Conservation (phyloP, 2,329 filamentous ascomycete genomes). For the Curvularia spicifera region DNA sequence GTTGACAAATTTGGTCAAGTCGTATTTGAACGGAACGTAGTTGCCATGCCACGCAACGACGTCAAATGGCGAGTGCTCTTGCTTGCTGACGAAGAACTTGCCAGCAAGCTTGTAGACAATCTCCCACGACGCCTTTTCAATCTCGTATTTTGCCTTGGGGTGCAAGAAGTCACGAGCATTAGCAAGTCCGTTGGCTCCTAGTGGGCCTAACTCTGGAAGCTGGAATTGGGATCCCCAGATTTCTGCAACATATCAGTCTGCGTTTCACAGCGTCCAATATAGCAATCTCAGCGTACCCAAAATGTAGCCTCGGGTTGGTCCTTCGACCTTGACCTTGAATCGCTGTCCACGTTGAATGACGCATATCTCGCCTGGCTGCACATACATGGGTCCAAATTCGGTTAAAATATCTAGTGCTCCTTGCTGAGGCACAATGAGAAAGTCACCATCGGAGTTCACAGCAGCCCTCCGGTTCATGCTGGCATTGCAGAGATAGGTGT, state of each 20-base stretch:
- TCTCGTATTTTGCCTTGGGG: slow-evolving; percentile 70
- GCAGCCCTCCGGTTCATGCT: slow-evolving; percentile 52
- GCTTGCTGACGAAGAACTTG: slow-evolving; percentile 67
- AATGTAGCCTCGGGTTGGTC: slow-evolving; percentile 73
- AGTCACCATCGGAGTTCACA: slow-evolving; percentile 72
- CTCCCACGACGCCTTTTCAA: slow-evolving; percentile 53
- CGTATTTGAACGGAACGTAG: slow-evolving; percentile 79
- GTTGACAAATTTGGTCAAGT: slow-evolving; percentile 76
- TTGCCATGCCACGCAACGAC: slow-evolving; percentile 82
- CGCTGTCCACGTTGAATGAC: slow-evolving; percentile 77
- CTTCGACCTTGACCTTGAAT: slow-evolving; percentile 72
- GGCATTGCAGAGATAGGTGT: slow-evolving; percentile 45
- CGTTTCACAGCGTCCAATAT: background rate
- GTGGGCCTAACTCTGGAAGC: slow-evolving; percentile 48
- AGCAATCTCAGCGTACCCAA: slow-evolving; percentile 53
- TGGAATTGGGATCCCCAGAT: slow-evolving; percentile 51
- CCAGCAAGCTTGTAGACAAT: slow-evolving; percentile 64
- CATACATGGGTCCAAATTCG: slow-evolving; percentile 74
- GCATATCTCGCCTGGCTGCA: slow-evolving; percentile 79
- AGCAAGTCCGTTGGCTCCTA: slow-evolving; percentile 51
- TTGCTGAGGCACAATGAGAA: slow-evolving; percentile 77
- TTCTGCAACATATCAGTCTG: slow-evolving; percentile 29
- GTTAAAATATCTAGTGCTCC: slow-evolving; percentile 78
- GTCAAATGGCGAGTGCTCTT: slow-evolving; percentile 77
- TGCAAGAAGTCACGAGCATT: slow-evolving; percentile 70